Conservation (phyloP, 352 stramenopile species). For the Globisporangium abappressorium region DNA sequence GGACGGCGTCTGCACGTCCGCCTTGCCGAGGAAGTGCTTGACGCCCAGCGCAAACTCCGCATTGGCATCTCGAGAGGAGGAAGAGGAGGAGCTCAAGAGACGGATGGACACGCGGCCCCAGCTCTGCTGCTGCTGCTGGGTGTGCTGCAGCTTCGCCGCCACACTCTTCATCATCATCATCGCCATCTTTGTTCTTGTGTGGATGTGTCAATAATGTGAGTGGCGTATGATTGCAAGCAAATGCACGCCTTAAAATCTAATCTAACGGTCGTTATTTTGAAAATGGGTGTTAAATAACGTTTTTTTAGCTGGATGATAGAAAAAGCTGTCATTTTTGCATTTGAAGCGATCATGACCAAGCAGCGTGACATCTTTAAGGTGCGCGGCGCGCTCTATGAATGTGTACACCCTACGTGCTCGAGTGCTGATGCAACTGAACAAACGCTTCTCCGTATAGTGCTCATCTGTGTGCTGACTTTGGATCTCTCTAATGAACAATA, state of each 20-base stretch:
- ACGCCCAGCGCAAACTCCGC: slow-evolving; percentile 62
- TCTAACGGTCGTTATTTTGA: not conserved
- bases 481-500: slow-evolving; percentile 6
- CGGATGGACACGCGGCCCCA: not conserved
- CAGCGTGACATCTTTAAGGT: slow-evolving; percentile 65
- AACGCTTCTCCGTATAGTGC: too few relatives aligned
- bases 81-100: not conserved
- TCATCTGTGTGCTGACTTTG: not conserved
- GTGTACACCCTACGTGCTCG: not conserved
- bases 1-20: slow-evolving; percentile 17
- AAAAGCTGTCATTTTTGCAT: not conserved
- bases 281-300: not conserved
- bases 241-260: not conserved
- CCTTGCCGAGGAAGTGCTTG: slow-evolving; percentile 51
- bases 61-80: slow-evolving; percentile 21
- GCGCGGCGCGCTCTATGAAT: not conserved
- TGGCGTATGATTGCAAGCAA: not conserved
- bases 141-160: slow-evolving; percentile 5
- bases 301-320: not conserved
- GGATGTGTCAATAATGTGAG: not conserved
- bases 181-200: slow-evolving; percentile 3
- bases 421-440: too few relatives aligned
- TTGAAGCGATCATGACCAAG: slow-evolving; percentile 29
- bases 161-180: slow-evolving; percentile 2
- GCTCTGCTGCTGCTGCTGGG: not conserved